Base-by-base conservation (phyloP, 805 yeast genomes). In the Yarrowia sp. region DNA sequence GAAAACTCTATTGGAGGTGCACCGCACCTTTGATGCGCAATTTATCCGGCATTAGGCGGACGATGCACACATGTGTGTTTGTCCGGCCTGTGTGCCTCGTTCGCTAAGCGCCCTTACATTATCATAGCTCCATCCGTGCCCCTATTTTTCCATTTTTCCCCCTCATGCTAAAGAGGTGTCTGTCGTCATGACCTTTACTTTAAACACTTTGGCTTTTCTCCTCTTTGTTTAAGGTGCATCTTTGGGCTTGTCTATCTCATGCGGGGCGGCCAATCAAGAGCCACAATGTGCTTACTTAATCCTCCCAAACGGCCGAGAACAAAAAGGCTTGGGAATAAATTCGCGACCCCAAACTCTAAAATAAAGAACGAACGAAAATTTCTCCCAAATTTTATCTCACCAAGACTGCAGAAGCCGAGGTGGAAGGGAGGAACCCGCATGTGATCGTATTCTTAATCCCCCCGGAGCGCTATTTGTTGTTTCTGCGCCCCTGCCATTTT, bases 331-430 rank as follows among this genome's bases (percentile, higher is more conserved):
- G 55, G 38, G 22, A 14, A 18, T 28, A 48, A 48, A 17, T 15
- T 48, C 32, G 32, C 55, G 38, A 48, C 41, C 32, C 17, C 41
- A 35, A 48, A 48, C 41, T 14, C 28, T n/a, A 48, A 48, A 17
- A 10, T 3, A 15, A 14, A 0, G 28, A 15, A 3, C 15, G 15
- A 14, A 6, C 6, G 13, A 51, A 51, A 51, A 51, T 8, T 51
- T 51, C 58, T 51, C 58, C 58, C 58, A 51, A 51, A 51, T 51
- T 51, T 51, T 51, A 51, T 51, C 60, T 51, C 32, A 4, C 17
- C 42, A 10, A 22, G 32, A 9, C 43, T 51, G 60, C 60, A 51
- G 60, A 38, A 51, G 36, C 60, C 44, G 55, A 48, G 55, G 41
- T 8, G 45, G 60, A 38, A 38, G 58, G 35, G 35, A 38, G 58